Evolutionary conservation across 306 rosid genomes (phyloP).

Genomic region (Cucurbita ficifolia): DNA sequence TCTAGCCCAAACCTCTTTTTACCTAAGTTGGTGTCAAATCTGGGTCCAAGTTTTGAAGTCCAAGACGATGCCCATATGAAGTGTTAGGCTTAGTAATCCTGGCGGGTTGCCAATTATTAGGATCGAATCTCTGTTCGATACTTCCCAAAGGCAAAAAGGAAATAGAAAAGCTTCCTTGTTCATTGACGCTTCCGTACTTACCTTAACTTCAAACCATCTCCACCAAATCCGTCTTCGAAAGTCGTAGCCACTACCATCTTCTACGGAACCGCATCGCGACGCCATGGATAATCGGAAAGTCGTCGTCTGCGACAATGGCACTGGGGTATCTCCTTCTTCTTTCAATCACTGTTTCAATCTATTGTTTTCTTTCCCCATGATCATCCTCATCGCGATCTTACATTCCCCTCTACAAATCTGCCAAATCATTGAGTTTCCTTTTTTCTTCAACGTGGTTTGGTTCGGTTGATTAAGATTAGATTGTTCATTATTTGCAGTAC

Average conservation of each 20-base stretch:
- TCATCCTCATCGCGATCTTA: not conserved
- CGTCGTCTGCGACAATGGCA: conserved; percentile 97
- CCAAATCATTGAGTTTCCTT: not conserved
- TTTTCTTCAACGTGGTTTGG: not conserved
- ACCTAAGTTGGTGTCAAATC: too few species aligned
- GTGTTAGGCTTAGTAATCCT: too few species aligned
- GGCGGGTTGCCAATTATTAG: too few species aligned
- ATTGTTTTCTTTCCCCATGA: not conserved
- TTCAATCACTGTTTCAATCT: not conserved
- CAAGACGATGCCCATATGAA: too few species aligned
- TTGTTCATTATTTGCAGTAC: conserved; percentile 37
- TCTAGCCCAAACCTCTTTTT: too few species aligned
- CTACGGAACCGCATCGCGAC: not conserved
- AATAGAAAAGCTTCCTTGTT: too few species aligned
- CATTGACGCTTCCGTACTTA: not conserved
- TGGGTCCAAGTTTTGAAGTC: too few species aligned
- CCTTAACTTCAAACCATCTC: not conserved
- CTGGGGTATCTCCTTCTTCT: conserved; percentile 43
- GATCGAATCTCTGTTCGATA: too few species aligned
- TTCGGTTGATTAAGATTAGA: not conserved
- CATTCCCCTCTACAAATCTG: not conserved
- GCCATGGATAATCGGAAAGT: conserved; percentile 67
- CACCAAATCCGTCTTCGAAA: not conserved
- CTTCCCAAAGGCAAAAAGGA: too few species aligned
- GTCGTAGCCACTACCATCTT: not conserved